Percentiles rank a stretch among this genome's conserved stretches.
Evolutionary conservation across 164 flowering plant genomes (phyloP).

Genomic region (Malania oleifera): DNA sequence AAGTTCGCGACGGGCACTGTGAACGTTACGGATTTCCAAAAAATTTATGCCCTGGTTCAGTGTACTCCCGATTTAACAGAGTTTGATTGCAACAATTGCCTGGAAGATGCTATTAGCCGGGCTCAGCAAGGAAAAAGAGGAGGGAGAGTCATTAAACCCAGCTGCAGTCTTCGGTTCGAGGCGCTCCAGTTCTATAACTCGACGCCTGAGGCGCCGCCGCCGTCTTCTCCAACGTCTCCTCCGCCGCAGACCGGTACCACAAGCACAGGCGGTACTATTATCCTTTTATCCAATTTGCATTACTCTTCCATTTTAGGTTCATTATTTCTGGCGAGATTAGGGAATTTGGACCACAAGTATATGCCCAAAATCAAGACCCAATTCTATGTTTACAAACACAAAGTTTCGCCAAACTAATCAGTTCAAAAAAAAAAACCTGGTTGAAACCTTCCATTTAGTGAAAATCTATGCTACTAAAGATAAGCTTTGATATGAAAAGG

Average conservation of each 20-base stretch:
- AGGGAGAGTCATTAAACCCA: slow-evolving; percentile 11
- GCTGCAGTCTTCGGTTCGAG: slow-evolving; percentile 23
- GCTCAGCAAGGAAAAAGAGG: slow-evolving; percentile 8
- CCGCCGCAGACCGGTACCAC: background rate
- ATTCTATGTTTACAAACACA: too few species aligned
- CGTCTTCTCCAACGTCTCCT: background rate
- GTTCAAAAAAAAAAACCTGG: too few species aligned
- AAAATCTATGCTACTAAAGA: too few species aligned
- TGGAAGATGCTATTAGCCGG: background rate
- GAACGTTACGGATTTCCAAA: background rate
- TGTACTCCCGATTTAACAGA: slow-evolving; percentile 32
- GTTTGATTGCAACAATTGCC: slow-evolving; percentile 16
- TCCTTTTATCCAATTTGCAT: background rate
- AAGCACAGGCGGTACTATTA: background rate
- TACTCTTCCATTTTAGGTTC: background rate
- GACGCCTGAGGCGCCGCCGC: background rate
- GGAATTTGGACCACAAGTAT: too few species aligned
- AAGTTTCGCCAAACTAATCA: too few species aligned
- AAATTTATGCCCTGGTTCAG: slow-evolving; percentile 25
- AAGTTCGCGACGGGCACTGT: slow-evolving; percentile 5
- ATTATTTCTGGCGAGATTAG: too few species aligned
- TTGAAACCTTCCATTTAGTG: too few species aligned
- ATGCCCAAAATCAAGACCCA: too few species aligned
- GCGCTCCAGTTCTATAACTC: background rate
- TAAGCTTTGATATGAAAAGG: too few species aligned